These are phyloP conservation scores for Actinomortierella wolfii DNA, from an alignment of 371 early-diverging fungal species.

Conservation along the genomic window DNA sequence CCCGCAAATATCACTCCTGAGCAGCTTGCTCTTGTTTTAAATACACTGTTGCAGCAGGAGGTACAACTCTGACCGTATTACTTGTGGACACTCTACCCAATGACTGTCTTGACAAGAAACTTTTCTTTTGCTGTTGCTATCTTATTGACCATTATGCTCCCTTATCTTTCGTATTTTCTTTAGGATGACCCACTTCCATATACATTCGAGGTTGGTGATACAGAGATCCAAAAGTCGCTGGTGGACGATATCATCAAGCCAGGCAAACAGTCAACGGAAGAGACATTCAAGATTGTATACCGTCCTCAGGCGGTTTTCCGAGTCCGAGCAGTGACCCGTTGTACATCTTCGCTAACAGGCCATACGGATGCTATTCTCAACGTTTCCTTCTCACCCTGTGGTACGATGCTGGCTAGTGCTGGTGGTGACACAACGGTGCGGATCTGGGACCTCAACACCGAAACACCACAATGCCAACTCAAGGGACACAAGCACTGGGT, in stretches of 20 bases:
- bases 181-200: conserved; percentile 89
- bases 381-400: conserved; percentile 93
- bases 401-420: conserved; percentile 88
- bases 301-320: conserved; percentile 94
- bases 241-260: conserved; percentile 76
- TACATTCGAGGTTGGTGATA: conserved; percentile 86
- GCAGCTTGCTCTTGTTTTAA: conserved; percentile 85
- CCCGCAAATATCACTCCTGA: conserved; percentile 85
- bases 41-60: conserved; percentile 73
- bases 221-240: conserved; percentile 76
- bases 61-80: no score
- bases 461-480: conserved; percentile 81
- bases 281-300: conserved; percentile 84
- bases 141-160: no score
- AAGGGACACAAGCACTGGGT: conserved; percentile 94
- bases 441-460: conserved; percentile 96
- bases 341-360: conserved; percentile 84
- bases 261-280: conserved; percentile 80
- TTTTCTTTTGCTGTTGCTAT: conserved; percentile 16
- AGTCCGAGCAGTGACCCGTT: conserved; percentile 90
- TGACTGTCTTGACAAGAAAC: conserved; percentile 50
- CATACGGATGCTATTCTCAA: conserved; percentile 94
- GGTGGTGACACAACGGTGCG: conserved; percentile 95
- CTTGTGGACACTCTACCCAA: no score
- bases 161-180: neutral